phyloP scores from a whole-genome alignment of 495 filamentous ascomycete genomes.

The Penicillium mononematosum region DNA sequence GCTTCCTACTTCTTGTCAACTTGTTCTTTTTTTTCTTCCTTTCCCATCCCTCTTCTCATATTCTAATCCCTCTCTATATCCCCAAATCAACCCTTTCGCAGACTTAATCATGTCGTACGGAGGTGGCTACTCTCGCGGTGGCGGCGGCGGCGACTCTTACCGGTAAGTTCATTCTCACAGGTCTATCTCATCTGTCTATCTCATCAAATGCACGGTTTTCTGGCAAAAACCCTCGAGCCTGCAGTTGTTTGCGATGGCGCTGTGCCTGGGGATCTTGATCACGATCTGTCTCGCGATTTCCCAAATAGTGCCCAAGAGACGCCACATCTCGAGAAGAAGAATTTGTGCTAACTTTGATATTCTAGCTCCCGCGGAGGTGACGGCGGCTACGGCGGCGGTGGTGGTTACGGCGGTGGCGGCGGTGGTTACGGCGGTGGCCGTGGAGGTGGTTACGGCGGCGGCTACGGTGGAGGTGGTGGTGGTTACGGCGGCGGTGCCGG shows the following conservation, averaged over 20 bases:
- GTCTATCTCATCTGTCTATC: not conserved
- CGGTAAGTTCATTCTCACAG: slow-evolving; percentile 38
- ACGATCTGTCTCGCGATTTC: not conserved
- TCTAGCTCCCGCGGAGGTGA: slow-evolving; percentile 43
- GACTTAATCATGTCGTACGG: slow-evolving; percentile 67
- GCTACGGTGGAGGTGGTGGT: slow-evolving; percentile 45
- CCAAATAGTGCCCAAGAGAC: not conserved
- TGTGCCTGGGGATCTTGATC: slow-evolving; percentile 2
- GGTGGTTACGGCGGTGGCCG: slow-evolving; percentile 52
- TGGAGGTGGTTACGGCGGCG: slow-evolving; percentile 42
- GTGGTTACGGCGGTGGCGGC: slow-evolving; percentile 42
- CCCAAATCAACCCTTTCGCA: slow-evolving; percentile 22
- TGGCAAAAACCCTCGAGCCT: not conserved
- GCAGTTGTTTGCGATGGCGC: slow-evolving; percentile 1
- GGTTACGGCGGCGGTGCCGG: slow-evolving; percentile 52
- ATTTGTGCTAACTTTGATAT: slow-evolving; percentile 21
- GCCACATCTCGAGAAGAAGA: not conserved
- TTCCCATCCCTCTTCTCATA: slow-evolving; percentile 17
- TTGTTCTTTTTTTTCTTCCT: slow-evolving; percentile 10
- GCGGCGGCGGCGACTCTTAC: slow-evolving; percentile 38
- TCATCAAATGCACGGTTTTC: not conserved
- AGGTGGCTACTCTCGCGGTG: slow-evolving; percentile 56
- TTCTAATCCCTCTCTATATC: slow-evolving; percentile 28
- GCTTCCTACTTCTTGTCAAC: not conserved
- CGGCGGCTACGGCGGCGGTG: slow-evolving; percentile 48